Percentiles rank a stretch among this genome's conserved stretches.
Evolutionary conservation across 768 basidiomycete genomes (phyloP).

Genomic region (Rhizopogon vulgaris): DNA sequence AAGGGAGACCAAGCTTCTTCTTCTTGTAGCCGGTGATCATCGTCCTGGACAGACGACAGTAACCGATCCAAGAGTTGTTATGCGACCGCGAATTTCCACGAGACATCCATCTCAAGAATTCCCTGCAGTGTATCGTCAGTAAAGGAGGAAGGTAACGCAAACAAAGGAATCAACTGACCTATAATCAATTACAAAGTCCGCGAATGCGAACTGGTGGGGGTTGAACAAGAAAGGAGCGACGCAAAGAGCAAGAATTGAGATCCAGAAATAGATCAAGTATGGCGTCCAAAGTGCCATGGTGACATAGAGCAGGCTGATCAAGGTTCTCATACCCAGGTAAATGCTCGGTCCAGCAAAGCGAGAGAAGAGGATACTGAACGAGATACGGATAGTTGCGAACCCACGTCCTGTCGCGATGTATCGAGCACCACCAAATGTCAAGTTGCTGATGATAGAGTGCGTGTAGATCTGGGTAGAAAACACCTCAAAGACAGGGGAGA

Average conservation of each 20-base stretch:
- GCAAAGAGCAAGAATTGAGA: conserved; percentile 88
- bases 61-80: conserved; percentile 98
- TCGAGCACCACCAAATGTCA: conserved; percentile 96
- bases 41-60: conserved; percentile 95
- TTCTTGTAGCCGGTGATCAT: conserved; percentile 99
- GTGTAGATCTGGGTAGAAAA: conserved; percentile 98
- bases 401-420: conserved; percentile 99
- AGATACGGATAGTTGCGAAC: conserved; percentile 92
- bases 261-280: conserved; percentile 96
- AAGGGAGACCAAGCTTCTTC: conserved; percentile 94
- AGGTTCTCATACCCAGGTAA: conserved; percentile 91
- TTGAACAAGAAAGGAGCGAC: conserved; percentile 98
- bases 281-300: conserved; percentile 89
- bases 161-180: conserved; percentile 39
- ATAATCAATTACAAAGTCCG: conserved; percentile 96
- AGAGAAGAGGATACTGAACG: conserved; percentile 93
- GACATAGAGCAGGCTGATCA: conserved; percentile 90
- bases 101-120: conserved; percentile 99
- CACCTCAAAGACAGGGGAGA: conserved; percentile 95
- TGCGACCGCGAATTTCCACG: conserved; percentile 97
- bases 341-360: conserved; percentile 98
- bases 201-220: conserved; percentile 97
- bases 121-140: conserved; percentile 40
- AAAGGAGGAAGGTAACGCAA: not conserved
- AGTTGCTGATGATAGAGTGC: conserved; percentile 93